These are phyloP conservation scores for Quercus parvula DNA, from an alignment of 306 rosid species.

Conservation along the genomic window DNA sequence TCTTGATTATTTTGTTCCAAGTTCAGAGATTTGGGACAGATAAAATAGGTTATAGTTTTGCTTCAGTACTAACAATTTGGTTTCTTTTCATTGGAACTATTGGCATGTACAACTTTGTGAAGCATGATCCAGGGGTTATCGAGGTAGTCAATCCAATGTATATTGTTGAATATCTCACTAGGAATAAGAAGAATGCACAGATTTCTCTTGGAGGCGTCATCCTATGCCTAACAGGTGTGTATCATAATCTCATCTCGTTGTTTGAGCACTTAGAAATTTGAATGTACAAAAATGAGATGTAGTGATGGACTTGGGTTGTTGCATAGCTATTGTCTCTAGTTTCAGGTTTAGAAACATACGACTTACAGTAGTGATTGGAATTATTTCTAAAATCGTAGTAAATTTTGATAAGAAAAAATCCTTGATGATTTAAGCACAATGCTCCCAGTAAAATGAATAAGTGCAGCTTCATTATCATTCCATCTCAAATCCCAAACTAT, in stretches of 20 bases:
- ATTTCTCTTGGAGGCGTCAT: slow-evolving; percentile 43
- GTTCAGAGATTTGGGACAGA: slow-evolving; percentile 45
- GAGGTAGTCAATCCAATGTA: slow-evolving; percentile 34
- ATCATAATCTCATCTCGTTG: not conserved
- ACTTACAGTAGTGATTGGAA: no score
- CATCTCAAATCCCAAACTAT: no score
- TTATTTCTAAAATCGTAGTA: no score
- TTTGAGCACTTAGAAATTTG: not conserved
- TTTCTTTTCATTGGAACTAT: slow-evolving; percentile 21
- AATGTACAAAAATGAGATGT: not conserved
- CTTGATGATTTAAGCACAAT: no score
- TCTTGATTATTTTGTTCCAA: slow-evolving; percentile 28
- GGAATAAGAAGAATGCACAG: slow-evolving; percentile 40
- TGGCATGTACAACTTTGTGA: slow-evolving; percentile 40
- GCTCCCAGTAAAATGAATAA: no score
- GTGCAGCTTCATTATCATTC: no score
- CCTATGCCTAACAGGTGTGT: slow-evolving; percentile 35
- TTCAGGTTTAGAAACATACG: no score
- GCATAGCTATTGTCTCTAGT: not conserved
- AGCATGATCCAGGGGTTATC: slow-evolving; percentile 22
- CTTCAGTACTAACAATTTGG: slow-evolving; percentile 38
- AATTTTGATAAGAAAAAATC: no score
- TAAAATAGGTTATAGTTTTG: slow-evolving; percentile 43
- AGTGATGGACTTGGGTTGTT: not conserved
- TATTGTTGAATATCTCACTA: slow-evolving; percentile 24